These are phyloP conservation scores for Manihot esculenta DNA, from an alignment of 441 rosid genomes.

Conservation along the genomic window DNA sequence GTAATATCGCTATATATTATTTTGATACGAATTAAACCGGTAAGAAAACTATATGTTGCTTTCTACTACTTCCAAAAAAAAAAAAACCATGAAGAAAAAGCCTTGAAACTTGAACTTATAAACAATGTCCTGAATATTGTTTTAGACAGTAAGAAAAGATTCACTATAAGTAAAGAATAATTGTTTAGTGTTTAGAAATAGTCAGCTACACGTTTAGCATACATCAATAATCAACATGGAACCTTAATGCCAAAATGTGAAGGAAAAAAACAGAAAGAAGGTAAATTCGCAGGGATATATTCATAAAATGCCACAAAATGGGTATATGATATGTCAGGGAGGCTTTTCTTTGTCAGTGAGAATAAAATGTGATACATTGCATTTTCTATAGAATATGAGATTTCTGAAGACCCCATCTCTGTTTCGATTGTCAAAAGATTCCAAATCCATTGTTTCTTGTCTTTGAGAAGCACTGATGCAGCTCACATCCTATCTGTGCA, in stretches of 20 bases:
- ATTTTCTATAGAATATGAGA: conserved; percentile 22
- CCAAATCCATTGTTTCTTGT: conserved; percentile 24
- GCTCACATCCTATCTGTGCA: conserved; percentile 19
- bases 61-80: too few species aligned
- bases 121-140: too few species aligned
- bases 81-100: too few species aligned
- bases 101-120: too few species aligned
- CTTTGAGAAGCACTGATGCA: conserved; percentile 16
- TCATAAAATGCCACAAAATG: conserved; percentile 28
- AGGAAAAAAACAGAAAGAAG: too few species aligned
- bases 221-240: conserved; percentile 16
- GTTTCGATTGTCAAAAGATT: conserved; percentile 25
- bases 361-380: conserved; percentile 31
- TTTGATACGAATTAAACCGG: too few species aligned
- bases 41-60: too few species aligned
- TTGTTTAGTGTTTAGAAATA: background rate
- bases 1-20: too few species aligned
- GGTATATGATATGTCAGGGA: conserved; percentile 29
- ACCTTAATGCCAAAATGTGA: conserved; percentile 22
- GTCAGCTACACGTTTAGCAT: conserved; percentile 7
- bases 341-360: conserved; percentile 23
- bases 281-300: conserved; percentile 19
- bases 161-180: background rate
- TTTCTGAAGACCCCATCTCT: conserved; percentile 26
- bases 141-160: too few species aligned